These are phyloP conservation scores for Filobasidium floriforme DNA, from an alignment of 768 basidiomycete genomes.

Conservation along the genomic window DNA sequence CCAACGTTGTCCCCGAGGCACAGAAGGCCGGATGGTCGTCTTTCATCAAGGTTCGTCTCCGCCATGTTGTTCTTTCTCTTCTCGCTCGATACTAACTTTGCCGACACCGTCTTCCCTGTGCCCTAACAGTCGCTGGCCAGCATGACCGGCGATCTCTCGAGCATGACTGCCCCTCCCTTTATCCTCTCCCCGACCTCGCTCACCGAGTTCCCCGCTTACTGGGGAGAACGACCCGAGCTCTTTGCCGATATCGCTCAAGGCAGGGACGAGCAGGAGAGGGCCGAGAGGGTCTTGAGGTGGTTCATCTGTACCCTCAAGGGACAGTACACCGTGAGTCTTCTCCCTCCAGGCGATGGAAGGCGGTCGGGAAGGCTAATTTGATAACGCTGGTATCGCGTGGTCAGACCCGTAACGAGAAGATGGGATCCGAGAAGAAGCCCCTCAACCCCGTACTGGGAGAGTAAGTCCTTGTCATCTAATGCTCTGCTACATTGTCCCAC, in stretches of 20 bases:
- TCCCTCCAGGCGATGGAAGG: not conserved
- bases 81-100: slow-evolving; percentile 4
- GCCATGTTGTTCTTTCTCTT: slow-evolving; percentile 14
- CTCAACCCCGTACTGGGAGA: slow-evolving; percentile 90
- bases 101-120: not conserved
- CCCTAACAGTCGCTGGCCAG: slow-evolving; percentile 52
- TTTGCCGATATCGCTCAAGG: slow-evolving; percentile 81
- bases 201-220: slow-evolving; percentile 92
- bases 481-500: not conserved
- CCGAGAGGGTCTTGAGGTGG: slow-evolving; percentile 80
- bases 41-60: slow-evolving; percentile 73
- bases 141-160: slow-evolving; percentile 76
- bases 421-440: slow-evolving; percentile 99
- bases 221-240: slow-evolving; percentile 87
- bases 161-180: slow-evolving; percentile 52
- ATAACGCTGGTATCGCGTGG: not conserved
- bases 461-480: slow-evolving; percentile 23
- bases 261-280: slow-evolving; percentile 62
- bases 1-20: slow-evolving; percentile 60
- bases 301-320: slow-evolving; percentile 95
- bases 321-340: slow-evolving; percentile 51
- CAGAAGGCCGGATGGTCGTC: slow-evolving; percentile 82
- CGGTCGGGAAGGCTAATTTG: not conserved
- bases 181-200: slow-evolving; percentile 85
- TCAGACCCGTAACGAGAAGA: slow-evolving; percentile 81